Conservation (phyloP, 768 basidiomycete species). For the Russula sp. region DNA sequence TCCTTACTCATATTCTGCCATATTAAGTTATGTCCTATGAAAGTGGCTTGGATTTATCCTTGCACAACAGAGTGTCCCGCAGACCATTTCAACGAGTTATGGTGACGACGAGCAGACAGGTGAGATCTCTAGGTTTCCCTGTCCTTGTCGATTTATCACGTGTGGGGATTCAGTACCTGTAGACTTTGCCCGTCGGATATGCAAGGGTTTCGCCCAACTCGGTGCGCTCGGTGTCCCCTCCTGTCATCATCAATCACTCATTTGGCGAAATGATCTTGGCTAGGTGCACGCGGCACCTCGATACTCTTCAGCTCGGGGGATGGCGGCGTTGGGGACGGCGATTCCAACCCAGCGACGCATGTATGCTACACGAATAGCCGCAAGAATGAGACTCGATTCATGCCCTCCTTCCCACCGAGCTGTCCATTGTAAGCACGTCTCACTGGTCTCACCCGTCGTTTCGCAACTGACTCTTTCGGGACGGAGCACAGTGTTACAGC, state of each 20-base stretch:
- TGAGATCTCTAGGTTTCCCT: slow-evolving; percentile 35
- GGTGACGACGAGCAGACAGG: slow-evolving; percentile 69
- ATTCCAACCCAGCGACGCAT: slow-evolving; percentile 48
- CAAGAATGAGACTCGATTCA: slow-evolving; percentile 47
- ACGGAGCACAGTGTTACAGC: slow-evolving; percentile 49
- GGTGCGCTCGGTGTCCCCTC: slow-evolving; percentile 32
- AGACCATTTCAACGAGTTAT: slow-evolving; percentile 66
- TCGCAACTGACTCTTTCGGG: background rate
- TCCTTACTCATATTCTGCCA: background rate
- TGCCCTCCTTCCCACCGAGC: slow-evolving; percentile 50
- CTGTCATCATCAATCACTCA: background rate
- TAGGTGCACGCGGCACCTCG: slow-evolving; percentile 60
- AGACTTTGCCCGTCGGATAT: slow-evolving; percentile 52
- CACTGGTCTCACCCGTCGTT: background rate
- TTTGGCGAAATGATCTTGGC: background rate
- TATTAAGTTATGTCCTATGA: slow-evolving; percentile 25
- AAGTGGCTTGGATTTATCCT: slow-evolving; percentile 60
- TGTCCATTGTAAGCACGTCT: slow-evolving; percentile 34
- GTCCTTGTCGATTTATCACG: slow-evolving; percentile 30
- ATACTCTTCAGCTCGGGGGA: slow-evolving; percentile 69
- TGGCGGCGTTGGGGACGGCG: slow-evolving; percentile 61
- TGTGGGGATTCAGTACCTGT: slow-evolving; percentile 41
- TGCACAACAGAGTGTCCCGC: slow-evolving; percentile 40
- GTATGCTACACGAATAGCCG: slow-evolving; percentile 56
- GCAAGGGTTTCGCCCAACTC: slow-evolving; percentile 55